These are phyloP conservation scores for Chrysochromulina parva DNA, from an alignment of 78 protist genomes.

Conservation along the genomic window DNA sequence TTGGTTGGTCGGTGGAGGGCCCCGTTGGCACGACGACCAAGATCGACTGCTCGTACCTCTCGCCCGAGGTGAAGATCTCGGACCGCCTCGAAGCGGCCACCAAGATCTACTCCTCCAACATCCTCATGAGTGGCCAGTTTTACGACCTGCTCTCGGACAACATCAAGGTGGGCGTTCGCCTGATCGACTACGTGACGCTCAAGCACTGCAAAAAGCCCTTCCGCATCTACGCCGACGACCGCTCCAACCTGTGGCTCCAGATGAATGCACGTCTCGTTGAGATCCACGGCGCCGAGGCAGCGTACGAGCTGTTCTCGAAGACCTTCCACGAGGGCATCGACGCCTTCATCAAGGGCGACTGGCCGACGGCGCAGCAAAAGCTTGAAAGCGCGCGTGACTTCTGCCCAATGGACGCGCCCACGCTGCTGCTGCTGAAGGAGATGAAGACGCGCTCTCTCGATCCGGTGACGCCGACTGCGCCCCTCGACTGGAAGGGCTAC, in stretches of 20 bases:
- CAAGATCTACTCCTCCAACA: background rate
- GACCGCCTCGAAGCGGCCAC: conserved; percentile 23
- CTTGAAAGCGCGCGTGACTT: background rate
- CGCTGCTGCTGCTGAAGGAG: background rate
- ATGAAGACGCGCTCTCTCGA: background rate
- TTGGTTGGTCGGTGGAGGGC: conserved; percentile 32
- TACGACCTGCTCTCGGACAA: background rate
- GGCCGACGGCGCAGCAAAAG: background rate
- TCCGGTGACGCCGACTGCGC: background rate
- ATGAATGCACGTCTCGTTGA: background rate
- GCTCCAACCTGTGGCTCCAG: background rate
- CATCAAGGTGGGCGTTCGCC: background rate
- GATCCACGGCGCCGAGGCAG: background rate
- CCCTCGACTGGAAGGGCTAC: conserved; percentile 3
- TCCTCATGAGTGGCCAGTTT: background rate
- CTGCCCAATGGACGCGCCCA: background rate
- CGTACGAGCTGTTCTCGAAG: background rate
- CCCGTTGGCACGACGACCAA: background rate
- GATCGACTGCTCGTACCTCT: conserved; percentile 35
- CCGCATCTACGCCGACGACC: background rate
- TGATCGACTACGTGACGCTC: background rate
- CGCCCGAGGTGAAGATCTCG: conserved; percentile 24
- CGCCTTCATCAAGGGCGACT: background rate
- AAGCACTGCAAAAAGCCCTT: background rate
- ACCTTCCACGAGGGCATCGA: conserved; percentile 3